Base-by-base conservation (phyloP, 169 alveolate species). In the Babesia ovis region DNA sequence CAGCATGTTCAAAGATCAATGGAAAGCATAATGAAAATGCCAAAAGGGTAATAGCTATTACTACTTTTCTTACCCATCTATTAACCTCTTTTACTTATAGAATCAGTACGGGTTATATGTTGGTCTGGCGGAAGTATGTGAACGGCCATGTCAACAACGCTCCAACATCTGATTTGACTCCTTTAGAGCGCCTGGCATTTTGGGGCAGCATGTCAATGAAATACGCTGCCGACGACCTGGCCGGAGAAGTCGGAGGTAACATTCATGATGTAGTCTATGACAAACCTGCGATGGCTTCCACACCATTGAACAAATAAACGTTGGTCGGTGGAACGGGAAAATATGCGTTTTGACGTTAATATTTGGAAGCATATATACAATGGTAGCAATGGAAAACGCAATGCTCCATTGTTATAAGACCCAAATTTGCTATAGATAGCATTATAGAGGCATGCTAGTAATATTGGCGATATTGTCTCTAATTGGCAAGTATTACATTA, bases 201-300 rank as follows among this genome's bases (percentile, higher is more conserved):
- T 64, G 74, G 74, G 6, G 3, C 2, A 8, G 39, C 29, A 5
- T 12, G 29, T 45, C 62, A 22, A n/a, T 46, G 35, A n/a, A 29
- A 31, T 42, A 64, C 23, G 61, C 74, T 0, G 31, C 50, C 25
- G 5, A 64, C 25, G 74, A 64, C 62, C 42, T 64, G 34, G 51
- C 45, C 20, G 37, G 45, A 39, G 74, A 64, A 29, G 41, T 64
- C 51, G 39, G 45, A 41, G 74, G 74, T 5, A 64, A 64, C 51
- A 50, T 64, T 34, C n/a, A 45, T 14, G 62, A 64, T 14, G 51
- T 25, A 5, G 74, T 39, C 46, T 9, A 39, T n/a, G n/a, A n/a
- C n/a, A n/a, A n/a, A n/a, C n/a, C n/a, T n/a, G n/a, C n/a, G n/a
- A n/a, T n/a, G n/a, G n/a, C n/a, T n/a, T n/a, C n/a, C n/a, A n/a